phyloP scores from a whole-genome alignment of 441 rosid genomes.

The Jatropha podagrica region DNA sequence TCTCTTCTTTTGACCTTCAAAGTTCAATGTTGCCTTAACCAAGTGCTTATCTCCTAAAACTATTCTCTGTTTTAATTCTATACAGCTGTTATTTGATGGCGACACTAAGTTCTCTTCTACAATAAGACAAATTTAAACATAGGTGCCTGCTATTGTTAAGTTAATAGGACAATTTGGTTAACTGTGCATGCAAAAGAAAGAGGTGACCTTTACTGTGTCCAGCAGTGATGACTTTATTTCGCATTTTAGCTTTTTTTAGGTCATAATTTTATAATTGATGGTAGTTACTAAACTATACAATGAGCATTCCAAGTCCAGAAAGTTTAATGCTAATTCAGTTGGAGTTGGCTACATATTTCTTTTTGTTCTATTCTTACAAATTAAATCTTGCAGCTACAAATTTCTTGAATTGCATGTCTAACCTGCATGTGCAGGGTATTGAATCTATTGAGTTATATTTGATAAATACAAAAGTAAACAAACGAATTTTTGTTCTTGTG shows the following conservation, averaged over 20 bases:
- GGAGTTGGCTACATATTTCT: neutral
- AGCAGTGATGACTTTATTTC: neutral
- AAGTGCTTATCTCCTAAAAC: neutral
- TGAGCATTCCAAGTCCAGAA: no score
- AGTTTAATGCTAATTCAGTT: neutral
- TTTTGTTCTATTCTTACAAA: neutral
- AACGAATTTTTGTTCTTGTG: neutral
- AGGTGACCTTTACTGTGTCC: neutral
- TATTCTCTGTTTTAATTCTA: neutral
- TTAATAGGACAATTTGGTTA: neutral
- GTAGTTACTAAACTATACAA: neutral
- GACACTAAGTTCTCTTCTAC: neutral
- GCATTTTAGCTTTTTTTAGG: neutral
- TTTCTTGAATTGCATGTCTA: neutral
- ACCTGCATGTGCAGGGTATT: neutral
- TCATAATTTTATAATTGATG: neutral
- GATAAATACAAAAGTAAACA: neutral
- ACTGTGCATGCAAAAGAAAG: neutral
- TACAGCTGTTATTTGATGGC: neutral
- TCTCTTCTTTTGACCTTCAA: no score
- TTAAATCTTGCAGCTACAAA: neutral
- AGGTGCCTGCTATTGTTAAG: neutral
- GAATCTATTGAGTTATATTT: neutral
- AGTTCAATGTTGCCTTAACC: neutral
- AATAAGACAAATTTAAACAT: neutral